Evolutionary conservation across 768 basidiomycete species (phyloP), one percentile per base, ranked within the genome.

Genomic region (Trametes sanguinea): DNA sequence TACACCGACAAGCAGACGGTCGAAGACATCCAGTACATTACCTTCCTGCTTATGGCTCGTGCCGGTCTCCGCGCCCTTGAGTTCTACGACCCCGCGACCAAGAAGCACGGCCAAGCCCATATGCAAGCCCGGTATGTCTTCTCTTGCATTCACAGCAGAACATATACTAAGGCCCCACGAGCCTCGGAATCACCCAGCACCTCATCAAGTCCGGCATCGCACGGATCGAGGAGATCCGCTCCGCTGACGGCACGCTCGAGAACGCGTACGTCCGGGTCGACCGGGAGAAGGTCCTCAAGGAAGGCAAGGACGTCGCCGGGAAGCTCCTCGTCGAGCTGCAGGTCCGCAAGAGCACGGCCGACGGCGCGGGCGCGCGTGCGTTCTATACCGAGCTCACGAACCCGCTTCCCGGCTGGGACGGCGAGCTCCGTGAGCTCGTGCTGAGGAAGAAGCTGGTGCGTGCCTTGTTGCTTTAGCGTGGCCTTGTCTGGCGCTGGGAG

Each of bases 41-140:
- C 88, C 0, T 94, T 90, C 80, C 77, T 93, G 32, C 73, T 90
- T 53, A 95, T 95, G 93, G 91, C 89, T n/a, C 85, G 93, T 32
- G 87, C 85, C 43, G 94, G 89, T 63, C 73, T 94, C 39, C 81
- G 88, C 39, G 92, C 85, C 4, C 79, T 95, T 40, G 91, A 94
- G 72, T 93, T 80, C 71, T 95, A 90, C 67, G 90, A 95, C 68
- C 92, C 92, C 29, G 77, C 76, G 30, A 90, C 86, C 13, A 77
- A 86, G 74, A 93, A 92, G 73, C 93, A 94, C 68, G 90, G 92
- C 16, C 91, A 94, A 70, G 92, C 91, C 14, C 91, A 93, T 69
- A 94, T 93, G 92, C 90, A 94, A 74, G 92, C 91, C 47, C 85
- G 91, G 90, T 90, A 72, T 50, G 83, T 63, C 35, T 33, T 44